A percentile compares a stretch with the other conserved stretches of the same genome.
phyloP scores from a whole-genome alignment of 2,329 filamentous ascomycete species.

The Fonsecaea monophora region DNA sequence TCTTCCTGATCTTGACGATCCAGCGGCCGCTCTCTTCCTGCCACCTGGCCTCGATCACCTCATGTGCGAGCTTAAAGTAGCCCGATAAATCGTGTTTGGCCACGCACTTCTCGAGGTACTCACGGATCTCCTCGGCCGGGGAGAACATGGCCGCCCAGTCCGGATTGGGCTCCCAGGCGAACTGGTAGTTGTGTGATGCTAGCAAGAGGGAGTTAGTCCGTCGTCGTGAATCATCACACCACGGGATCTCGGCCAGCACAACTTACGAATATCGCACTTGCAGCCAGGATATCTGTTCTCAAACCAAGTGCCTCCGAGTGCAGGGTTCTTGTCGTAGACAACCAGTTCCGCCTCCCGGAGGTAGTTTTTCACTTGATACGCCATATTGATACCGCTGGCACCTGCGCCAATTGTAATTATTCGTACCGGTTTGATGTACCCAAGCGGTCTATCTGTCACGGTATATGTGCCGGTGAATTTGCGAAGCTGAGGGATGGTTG shows the following conservation, averaged over 20 bases:
- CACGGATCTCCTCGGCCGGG: conserved; percentile 39
- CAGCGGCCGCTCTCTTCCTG: conserved; percentile 41
- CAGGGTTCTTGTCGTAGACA: conserved; percentile 43
- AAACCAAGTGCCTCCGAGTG: conserved; percentile 44
- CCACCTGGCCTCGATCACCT: conserved; percentile 43
- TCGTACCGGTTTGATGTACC: conserved; percentile 16
- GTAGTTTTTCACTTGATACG: conserved; percentile 41
- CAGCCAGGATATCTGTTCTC: conserved; percentile 42
- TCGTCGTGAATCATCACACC: not conserved
- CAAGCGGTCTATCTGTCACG: conserved; percentile 17
- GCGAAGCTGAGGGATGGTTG: conserved; percentile 10
- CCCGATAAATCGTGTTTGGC: conserved; percentile 37
- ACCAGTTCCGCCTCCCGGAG: conserved; percentile 30
- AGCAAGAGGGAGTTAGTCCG: not conserved
- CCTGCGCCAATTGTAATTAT: conserved; percentile 49
- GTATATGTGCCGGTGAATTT: conserved; percentile 5
- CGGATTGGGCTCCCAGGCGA: conserved; percentile 45
- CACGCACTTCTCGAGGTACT: conserved; percentile 41
- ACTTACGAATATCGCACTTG: conserved; percentile 22
- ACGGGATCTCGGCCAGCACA: conserved; percentile 2
- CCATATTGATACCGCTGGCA: conserved; percentile 49
- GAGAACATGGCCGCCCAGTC: conserved; percentile 40
- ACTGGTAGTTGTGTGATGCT: conserved; percentile 42
- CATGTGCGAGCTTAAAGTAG: conserved; percentile 40
- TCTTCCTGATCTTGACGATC: conserved; percentile 40